These are phyloP conservation scores for Sordariomycetes sp. DNA, from an alignment of 2,329 filamentous ascomycete genomes.

Conservation along the genomic window DNA sequence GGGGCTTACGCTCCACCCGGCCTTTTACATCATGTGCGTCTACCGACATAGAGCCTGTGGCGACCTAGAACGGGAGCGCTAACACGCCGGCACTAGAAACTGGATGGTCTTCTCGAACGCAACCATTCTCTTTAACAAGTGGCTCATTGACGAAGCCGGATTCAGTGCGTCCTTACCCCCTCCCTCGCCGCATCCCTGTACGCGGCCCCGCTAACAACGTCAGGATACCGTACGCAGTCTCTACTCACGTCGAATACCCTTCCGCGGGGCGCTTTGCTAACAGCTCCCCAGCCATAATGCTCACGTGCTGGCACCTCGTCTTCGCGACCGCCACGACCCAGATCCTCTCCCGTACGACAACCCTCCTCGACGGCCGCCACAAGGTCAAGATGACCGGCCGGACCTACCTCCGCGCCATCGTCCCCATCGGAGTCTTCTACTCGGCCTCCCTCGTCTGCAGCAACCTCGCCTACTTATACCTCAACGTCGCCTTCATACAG, in stretches of 20 bases:
- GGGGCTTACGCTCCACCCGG: constrained; percentile 12
- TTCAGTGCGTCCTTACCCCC: constrained; percentile 52
- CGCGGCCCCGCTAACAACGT: background rate
- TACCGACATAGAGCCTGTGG: background rate
- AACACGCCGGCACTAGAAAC: constrained; percentile 27
- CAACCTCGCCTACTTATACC: constrained; percentile 58
- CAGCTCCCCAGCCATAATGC: constrained; percentile 33
- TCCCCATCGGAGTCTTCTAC: constrained; percentile 58
- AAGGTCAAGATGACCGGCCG: constrained; percentile 49
- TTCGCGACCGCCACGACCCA: constrained; percentile 59
- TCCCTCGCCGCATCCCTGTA: background rate
- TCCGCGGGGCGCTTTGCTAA: background rate
- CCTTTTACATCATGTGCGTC: constrained; percentile 18
- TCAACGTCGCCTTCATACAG: constrained; percentile 59
- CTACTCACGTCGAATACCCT: background rate
- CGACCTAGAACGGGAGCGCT: background rate
- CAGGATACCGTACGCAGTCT: constrained; percentile 19
- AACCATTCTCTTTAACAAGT: constrained; percentile 90
- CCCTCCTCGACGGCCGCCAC: constrained; percentile 51
- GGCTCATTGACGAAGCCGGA: constrained; percentile 63
- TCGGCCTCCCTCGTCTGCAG: constrained; percentile 55
- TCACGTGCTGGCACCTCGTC: constrained; percentile 58
- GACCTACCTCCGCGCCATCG: constrained; percentile 51
- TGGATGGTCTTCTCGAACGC: constrained; percentile 82
- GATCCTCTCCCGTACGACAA: constrained; percentile 52